Conservation (phyloP, 2,329 filamentous ascomycete genomes). For the Cordyceps tenuipes region DNA sequence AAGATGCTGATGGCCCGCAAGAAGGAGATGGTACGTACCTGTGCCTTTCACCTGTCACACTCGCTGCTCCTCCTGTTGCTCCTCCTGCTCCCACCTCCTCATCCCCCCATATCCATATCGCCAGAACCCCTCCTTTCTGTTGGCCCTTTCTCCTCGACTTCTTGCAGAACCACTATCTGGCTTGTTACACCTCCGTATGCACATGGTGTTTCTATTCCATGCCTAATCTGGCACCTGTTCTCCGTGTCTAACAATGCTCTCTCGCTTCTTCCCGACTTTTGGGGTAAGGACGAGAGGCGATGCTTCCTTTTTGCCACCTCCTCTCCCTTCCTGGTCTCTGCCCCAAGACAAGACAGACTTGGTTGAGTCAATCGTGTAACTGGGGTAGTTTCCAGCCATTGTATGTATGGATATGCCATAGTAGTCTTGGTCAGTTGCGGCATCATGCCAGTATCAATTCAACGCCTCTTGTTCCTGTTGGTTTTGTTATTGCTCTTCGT, state of each 20-base stretch:
- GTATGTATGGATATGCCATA: neutral
- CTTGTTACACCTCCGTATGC: slow-evolving; percentile 9
- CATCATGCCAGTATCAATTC: too few relatives aligned
- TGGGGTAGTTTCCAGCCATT: too few relatives aligned
- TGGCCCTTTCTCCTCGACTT: too few relatives aligned
- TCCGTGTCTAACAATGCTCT: slow-evolving; percentile 1
- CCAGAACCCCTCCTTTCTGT: neutral
- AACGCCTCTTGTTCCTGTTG: too few relatives aligned
- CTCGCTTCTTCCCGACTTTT: neutral
- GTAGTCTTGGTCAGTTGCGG: neutral
- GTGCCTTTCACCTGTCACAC: neutral
- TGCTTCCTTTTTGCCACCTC: neutral
- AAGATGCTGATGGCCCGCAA: too few relatives aligned
- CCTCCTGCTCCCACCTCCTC: neutral
- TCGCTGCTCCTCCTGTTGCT: neutral
- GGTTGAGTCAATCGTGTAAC: too few relatives aligned
- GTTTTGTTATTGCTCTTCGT: too few relatives aligned
- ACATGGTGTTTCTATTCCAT: slow-evolving; percentile 11
- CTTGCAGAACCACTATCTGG: slow-evolving; percentile 3
- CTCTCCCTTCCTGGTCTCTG: neutral
- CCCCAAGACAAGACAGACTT: too few relatives aligned
- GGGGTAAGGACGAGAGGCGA: neutral
- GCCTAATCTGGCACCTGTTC: slow-evolving; percentile 4
- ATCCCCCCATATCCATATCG: neutral
- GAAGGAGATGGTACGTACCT: neutral